phyloP scores from a whole-genome alignment of 2,329 filamentous ascomycete species.

The Nothophoma quercina region DNA sequence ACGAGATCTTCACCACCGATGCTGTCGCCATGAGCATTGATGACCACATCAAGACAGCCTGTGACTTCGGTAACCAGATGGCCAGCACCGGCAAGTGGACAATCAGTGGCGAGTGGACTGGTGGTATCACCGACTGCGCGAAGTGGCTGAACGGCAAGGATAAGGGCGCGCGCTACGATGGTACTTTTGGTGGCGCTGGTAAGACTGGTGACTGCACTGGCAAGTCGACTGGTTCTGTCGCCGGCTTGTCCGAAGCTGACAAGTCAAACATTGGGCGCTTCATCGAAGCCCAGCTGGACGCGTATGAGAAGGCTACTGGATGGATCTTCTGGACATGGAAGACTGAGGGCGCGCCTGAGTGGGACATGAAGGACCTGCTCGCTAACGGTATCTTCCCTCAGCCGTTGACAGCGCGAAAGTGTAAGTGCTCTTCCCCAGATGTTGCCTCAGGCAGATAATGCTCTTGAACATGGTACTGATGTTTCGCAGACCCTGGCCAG shows the following conservation, averaged over 20 bases:
- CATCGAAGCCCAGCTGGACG: conserved; percentile 58
- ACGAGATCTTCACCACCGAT: conserved; percentile 55
- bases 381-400: conserved; percentile 59
- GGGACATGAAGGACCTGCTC: conserved; percentile 57
- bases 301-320: conserved; percentile 56
- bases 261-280: conserved; percentile 54
- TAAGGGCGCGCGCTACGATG: conserved; percentile 57
- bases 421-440: conserved; percentile 35
- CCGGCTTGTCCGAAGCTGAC: conserved; percentile 51
- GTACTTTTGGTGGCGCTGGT: conserved; percentile 46
- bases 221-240: conserved; percentile 55
- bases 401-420: conserved; percentile 48
- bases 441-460: background rate
- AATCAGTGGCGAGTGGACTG: conserved; percentile 58
- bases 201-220: conserved; percentile 55
- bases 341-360: conserved; percentile 58
- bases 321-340: conserved; percentile 63
- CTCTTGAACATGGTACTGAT: conserved; percentile 23
- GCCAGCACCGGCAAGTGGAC: conserved; percentile 56
- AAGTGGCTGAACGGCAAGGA: conserved; percentile 58
- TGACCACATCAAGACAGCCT: conserved; percentile 53
- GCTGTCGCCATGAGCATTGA: conserved; percentile 48
- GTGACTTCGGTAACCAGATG: conserved; percentile 56
- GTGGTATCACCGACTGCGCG: conserved; percentile 57
- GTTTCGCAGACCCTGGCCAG: conserved; percentile 43